Evolutionary conservation across 352 stramenopile species (phyloP), one percentile per base, ranked within the genome.

Genomic region (Elongisporangium prolatum): DNA sequence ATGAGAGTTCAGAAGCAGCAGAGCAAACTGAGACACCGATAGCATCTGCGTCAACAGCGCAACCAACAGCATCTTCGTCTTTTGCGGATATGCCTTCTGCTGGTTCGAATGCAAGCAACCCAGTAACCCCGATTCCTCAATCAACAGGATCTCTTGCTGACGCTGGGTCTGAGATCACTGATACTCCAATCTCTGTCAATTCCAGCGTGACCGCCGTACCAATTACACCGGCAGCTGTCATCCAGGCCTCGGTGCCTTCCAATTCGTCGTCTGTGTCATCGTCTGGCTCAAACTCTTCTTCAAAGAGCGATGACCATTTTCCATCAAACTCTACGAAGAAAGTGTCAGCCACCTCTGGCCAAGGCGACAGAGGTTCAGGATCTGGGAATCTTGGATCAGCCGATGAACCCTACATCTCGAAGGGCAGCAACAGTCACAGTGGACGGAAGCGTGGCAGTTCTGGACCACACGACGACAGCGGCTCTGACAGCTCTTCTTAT

Each of bases 361-460:
- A 21, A 14, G 54, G 54, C 10, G 25, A 25, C 21, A 44, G 51
- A 10, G 40, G 47, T 16, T 17, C 40, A 18, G 48, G 48, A 22
- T 60, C 55, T 3, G 28, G 44, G 4, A 60, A 48, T 9, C 24
- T 54, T 1, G 48, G 7, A 6, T 60, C 55, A 14, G 34, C 5
- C 34, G 54, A 59, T 3, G 54, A 25, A 38, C 47, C 38, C 6
- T 52, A 25, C 54, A 25, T 57, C 8, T 21, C 22, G 21, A 57
- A 40, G 20, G 64, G 18, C 21, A 62, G 48, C 40, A 57, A 50
- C 44, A 74, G 54, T 25, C 51, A 56, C 21, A 56, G 53, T 25
- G 62, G 34, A 44, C 34, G 54, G 10, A 52, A 57, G 21, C 48
- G 25, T 16, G 18, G 21, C 9, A 71, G 57, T 17, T 14, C 25